Base-by-base conservation (phyloP, 306 rosid species). In the Lathyrus aphaca region DNA sequence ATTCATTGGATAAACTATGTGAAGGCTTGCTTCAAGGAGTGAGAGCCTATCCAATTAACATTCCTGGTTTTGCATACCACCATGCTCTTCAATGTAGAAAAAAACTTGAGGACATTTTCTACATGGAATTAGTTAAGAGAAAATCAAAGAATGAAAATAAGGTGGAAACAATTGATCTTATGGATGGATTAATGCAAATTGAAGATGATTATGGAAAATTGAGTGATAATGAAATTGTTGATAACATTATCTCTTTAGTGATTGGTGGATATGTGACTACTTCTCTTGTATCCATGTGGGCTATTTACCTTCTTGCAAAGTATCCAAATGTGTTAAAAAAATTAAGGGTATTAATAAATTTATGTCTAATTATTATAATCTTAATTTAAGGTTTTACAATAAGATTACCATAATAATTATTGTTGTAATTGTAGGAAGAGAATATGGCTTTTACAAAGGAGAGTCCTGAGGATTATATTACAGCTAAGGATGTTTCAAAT, bases 181-280 rank as follows among this genome's bases (percentile, higher is more conserved):
- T 78, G 87, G 87, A 82, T 7, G 87, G 85, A 19, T 61, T 85
- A 35, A 85, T 82, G 78, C 74, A 74, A 10, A 54, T 85, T 11
- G 14, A 35, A 64, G 89, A 82, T 35, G 80, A 66, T 1, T 82
- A 82, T 1, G 59, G 68, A 8, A 72, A 21, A 27, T 68, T 85
- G 23, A 71, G 76, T 75, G 83, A 80, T 37, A 62, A 40, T 51
- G 83, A 85, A 66, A 80, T 82, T 17, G 1, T 82, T 40, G 87
- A 82, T 61, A 85, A 85, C 68, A 82, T 80, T 13, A 61, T 80
- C 3, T 21, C 42, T 74, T 61, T 85, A 6, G 77, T 82, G 11
- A 4, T 64, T 51, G 83, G 15, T 15, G 85, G 85, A 21, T 82
- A 79, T 53, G 17, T 14, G 5, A 58, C 83, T 3, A 74, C 83